These are phyloP conservation scores for Salix brachista DNA, from an alignment of 345 rosid species.

Conservation along the genomic window DNA sequence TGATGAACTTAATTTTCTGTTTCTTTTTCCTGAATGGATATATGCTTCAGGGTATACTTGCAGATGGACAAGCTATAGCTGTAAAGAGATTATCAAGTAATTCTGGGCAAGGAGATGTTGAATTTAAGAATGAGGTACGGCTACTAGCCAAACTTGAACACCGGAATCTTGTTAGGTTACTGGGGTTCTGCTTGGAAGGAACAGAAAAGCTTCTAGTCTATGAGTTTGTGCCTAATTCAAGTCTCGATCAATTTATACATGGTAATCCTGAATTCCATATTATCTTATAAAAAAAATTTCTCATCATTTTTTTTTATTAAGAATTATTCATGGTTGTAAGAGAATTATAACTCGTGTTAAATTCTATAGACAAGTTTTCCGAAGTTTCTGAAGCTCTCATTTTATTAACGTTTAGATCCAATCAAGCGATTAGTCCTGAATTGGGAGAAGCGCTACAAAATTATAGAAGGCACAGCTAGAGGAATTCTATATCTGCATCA, in stretches of 20 bases:
- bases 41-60: background rate
- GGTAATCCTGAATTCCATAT: background rate
- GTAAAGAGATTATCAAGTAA: background rate
- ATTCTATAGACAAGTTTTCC: too few relatives aligned
- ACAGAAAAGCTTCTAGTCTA: background rate
- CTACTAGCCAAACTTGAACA: background rate
- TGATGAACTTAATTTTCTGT: too few relatives aligned
- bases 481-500: slow-evolving; percentile 49
- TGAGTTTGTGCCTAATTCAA: background rate
- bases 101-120: background rate
- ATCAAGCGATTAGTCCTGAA: slow-evolving; percentile 7
- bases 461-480: slow-evolving; percentile 36
- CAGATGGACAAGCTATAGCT: background rate
- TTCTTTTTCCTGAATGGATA: background rate
- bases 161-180: background rate
- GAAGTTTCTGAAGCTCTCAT: too few relatives aligned
- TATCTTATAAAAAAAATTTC: too few relatives aligned
- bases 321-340: too few relatives aligned
- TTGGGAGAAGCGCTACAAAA: slow-evolving; percentile 32
- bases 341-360: too few relatives aligned
- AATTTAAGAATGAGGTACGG: background rate
- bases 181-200: background rate
- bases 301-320: too few relatives aligned
- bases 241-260: background rate
- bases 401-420: background rate